Conservation (phyloP, 2,329 filamentous ascomycete species). For the Penicillium sp. region DNA sequence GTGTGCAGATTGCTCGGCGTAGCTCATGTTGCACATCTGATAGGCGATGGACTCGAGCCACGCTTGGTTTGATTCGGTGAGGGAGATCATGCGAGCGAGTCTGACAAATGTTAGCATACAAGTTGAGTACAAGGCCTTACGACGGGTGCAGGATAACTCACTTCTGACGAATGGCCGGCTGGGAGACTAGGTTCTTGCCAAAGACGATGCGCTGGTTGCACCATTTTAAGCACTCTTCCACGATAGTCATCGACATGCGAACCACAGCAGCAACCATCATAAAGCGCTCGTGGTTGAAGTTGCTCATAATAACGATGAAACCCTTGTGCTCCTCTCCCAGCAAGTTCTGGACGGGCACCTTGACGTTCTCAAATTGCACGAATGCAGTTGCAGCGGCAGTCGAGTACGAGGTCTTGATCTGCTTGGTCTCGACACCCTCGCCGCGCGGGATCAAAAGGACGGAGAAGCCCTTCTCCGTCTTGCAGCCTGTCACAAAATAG, state of each 20-base stretch:
- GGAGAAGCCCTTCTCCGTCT: conserved; percentile 72
- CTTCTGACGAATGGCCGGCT: conserved; percentile 78
- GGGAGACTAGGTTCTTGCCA: conserved; percentile 73
- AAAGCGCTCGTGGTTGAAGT: conserved; percentile 86
- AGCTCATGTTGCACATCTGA: conserved; percentile 83
- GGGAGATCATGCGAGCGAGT: conserved; percentile 80
- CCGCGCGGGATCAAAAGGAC: conserved; percentile 70
- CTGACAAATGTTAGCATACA: conserved; percentile 32
- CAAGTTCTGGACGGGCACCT: conserved; percentile 73
- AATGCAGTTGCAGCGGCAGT: conserved; percentile 72
- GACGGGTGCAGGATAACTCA: conserved; percentile 34
- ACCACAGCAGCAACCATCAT: conserved; percentile 66
- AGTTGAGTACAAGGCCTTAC: too few species aligned
- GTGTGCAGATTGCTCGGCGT: conserved; percentile 67
- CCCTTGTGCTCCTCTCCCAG: conserved; percentile 81
- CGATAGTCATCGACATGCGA: conserved; percentile 62
- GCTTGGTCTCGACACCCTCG: conserved; percentile 61
- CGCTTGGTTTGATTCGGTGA: conserved; percentile 74
- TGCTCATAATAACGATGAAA: conserved; percentile 76
- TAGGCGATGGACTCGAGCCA: conserved; percentile 82
- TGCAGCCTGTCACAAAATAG: conserved; percentile 78
- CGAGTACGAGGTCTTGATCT: conserved; percentile 67
- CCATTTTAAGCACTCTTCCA: conserved; percentile 86
- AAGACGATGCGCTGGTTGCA: conserved; percentile 81
- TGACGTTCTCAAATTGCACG: conserved; percentile 80